phyloP scores from a whole-genome alignment of 2,329 filamentous ascomycete genomes.

The Tolypocladium pustulatum region DNA sequence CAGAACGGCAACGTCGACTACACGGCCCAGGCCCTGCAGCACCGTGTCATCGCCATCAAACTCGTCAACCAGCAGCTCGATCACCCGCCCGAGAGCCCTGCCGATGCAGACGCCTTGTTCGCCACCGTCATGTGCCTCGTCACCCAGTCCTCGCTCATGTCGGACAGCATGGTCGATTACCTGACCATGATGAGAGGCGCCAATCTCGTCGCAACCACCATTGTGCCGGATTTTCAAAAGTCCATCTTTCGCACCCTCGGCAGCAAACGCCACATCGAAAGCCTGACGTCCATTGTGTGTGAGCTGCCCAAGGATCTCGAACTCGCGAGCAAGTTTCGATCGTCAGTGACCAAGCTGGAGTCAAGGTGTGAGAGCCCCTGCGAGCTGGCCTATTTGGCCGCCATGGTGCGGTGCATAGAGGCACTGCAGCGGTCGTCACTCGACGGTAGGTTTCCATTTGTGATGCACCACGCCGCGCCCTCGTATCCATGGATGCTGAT shows the following conservation, averaged over 20 bases:
- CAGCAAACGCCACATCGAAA: conserved; percentile 13
- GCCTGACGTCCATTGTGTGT: conserved; percentile 8
- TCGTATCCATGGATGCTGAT: background rate
- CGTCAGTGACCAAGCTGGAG: conserved; percentile 8
- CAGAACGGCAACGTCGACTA: conserved; percentile 16
- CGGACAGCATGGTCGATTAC: conserved; percentile 27
- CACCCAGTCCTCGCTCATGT: conserved; percentile 24
- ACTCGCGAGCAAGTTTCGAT: conserved; percentile 9
- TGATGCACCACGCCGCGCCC: background rate
- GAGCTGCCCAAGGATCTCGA: conserved; percentile 12
- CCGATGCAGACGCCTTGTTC: conserved; percentile 24
- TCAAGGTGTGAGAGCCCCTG: conserved; percentile 7
- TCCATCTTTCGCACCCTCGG: conserved; percentile 14
- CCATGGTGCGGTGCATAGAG: conserved; percentile 6
- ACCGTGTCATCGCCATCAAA: conserved; percentile 24
- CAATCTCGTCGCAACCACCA: conserved; percentile 10
- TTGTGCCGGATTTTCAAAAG: conserved; percentile 9
- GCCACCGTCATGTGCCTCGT: conserved; percentile 22
- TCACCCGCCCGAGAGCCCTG: conserved; percentile 11
- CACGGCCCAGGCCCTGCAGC: conserved; percentile 18
- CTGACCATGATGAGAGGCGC: conserved; percentile 22
- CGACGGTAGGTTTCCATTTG: conserved; percentile 6
- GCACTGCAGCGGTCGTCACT: conserved; percentile 7
- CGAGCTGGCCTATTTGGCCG: conserved; percentile 9
- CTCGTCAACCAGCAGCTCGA: conserved; percentile 22